These are phyloP conservation scores for Verticillium isaacii DNA, from an alignment of 2,329 filamentous ascomycete species.

Conservation along the genomic window DNA sequence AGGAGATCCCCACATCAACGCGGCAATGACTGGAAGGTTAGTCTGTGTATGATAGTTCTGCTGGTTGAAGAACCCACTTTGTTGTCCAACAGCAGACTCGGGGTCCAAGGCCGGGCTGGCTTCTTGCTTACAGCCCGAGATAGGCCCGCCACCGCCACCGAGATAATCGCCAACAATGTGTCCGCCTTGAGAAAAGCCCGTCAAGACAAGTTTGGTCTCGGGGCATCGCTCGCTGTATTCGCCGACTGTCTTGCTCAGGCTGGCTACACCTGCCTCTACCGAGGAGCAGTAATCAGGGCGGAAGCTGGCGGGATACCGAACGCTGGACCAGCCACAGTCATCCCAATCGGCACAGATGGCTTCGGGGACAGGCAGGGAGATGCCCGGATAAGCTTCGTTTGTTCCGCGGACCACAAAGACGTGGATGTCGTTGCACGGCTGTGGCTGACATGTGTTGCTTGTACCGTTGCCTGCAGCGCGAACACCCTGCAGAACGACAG, in stretches of 20 bases:
- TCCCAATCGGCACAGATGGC: constrained; percentile 20
- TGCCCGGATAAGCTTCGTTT: constrained; percentile 24
- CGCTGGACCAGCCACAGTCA: constrained; percentile 26
- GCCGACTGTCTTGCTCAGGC: constrained; percentile 30
- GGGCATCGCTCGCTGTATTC: constrained; percentile 34
- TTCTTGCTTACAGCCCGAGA: constrained; percentile 23
- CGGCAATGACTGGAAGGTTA: constrained; percentile 22
- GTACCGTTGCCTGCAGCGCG: no score
- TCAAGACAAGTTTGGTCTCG: constrained; percentile 32
- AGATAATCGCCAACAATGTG: constrained; percentile 32
- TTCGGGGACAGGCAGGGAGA: constrained; percentile 19
- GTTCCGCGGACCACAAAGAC: constrained; percentile 22
- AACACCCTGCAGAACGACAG: no score
- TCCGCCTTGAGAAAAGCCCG: constrained; percentile 35
- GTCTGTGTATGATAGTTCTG: neutral
- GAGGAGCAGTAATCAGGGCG: constrained; percentile 27
- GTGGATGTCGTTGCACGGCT: constrained; percentile 20
- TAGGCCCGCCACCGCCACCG: constrained; percentile 26
- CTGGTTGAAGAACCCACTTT: constrained; percentile 15
- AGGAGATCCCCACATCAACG: constrained; percentile 26
- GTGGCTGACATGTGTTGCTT: no score
- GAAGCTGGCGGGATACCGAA: constrained; percentile 23
- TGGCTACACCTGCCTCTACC: constrained; percentile 27
- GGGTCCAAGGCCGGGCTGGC: constrained; percentile 16
- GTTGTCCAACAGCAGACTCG: no score